These are phyloP conservation scores for Lophiostoma macrostomum DNA, from an alignment of 495 filamentous ascomycete species.

Conservation along the genomic window DNA sequence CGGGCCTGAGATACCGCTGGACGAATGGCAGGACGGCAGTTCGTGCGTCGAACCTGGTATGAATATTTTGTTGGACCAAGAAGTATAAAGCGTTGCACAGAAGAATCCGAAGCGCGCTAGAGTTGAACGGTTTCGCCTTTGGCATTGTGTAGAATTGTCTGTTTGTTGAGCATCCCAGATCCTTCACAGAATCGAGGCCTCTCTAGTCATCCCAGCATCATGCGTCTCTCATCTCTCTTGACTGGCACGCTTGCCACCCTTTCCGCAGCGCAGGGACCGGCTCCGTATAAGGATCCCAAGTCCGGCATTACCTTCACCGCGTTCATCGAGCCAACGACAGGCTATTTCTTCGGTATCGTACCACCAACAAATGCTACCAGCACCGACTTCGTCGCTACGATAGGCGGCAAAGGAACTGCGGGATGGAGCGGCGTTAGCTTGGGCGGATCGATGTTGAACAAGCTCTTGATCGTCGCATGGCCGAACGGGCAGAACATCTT, in stretches of 20 bases:
- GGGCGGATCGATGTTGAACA: constrained; percentile 23
- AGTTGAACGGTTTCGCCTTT: no score
- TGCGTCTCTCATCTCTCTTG: constrained; percentile 24
- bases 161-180: no score
- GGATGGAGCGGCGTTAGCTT: constrained; percentile 29
- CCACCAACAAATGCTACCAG: constrained; percentile 17
- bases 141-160: no score
- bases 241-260: constrained; percentile 3
- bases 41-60: no score
- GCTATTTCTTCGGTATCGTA: constrained; percentile 28
- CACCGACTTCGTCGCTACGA: constrained; percentile 28
- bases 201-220: not conserved
- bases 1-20: no score
- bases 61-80: no score
- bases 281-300: constrained; percentile 28
- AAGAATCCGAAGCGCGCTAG: no score
- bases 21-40: no score
- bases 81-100: no score
- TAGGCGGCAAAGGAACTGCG: constrained; percentile 30
- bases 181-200: no score
- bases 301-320: constrained; percentile 32
- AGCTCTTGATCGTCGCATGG: constrained; percentile 31
- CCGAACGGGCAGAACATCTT: constrained; percentile 26
- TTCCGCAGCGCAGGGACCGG: constrained; percentile 10
- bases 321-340: constrained; percentile 2